phyloP scores from a whole-genome alignment of 495 filamentous ascomycete genomes.

The Pyrenopolyporus hunteri region DNA sequence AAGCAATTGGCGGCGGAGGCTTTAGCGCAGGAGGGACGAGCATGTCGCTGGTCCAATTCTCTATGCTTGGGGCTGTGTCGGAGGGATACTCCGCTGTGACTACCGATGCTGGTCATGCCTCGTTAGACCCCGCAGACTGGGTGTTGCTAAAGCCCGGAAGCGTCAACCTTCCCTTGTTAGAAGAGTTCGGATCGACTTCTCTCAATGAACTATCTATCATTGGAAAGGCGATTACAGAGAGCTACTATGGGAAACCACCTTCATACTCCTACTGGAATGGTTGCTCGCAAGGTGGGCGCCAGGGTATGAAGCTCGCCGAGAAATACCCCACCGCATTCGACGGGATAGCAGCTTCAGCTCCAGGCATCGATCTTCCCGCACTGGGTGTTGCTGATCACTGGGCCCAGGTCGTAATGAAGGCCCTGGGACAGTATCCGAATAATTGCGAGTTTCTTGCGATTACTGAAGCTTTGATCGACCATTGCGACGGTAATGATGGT shows the following conservation, averaged over 20 bases:
- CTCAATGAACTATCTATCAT: conserved; percentile 42
- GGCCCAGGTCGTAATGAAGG: conserved; percentile 43
- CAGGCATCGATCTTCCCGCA: conserved; percentile 41
- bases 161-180: conserved; percentile 41
- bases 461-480: conserved; percentile 36
- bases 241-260: conserved; percentile 45
- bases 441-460: conserved; percentile 40
- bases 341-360: conserved; percentile 49
- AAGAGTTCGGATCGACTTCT: conserved; percentile 46
- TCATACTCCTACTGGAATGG: conserved; percentile 53
- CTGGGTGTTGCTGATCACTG: conserved; percentile 24
- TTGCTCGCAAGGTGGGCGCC: conserved; percentile 52
- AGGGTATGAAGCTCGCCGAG: conserved; percentile 51
- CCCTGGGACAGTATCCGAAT: conserved; percentile 21
- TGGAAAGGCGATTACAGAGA: conserved; percentile 40
- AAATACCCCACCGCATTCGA: conserved; percentile 51
- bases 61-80: conserved; percentile 40
- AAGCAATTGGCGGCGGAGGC: conserved; percentile 55
- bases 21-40: conserved; percentile 41
- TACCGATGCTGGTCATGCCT: conserved; percentile 49
- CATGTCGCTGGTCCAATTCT: conserved; percentile 14
- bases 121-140: conserved; percentile 43
- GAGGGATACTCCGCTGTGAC: conserved; percentile 49
- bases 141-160: conserved; percentile 48
- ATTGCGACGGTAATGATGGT: conserved; percentile 49